Base-by-base conservation (phyloP, 192 early-diverging fungal species). In the Oehlia diaphana region DNA sequence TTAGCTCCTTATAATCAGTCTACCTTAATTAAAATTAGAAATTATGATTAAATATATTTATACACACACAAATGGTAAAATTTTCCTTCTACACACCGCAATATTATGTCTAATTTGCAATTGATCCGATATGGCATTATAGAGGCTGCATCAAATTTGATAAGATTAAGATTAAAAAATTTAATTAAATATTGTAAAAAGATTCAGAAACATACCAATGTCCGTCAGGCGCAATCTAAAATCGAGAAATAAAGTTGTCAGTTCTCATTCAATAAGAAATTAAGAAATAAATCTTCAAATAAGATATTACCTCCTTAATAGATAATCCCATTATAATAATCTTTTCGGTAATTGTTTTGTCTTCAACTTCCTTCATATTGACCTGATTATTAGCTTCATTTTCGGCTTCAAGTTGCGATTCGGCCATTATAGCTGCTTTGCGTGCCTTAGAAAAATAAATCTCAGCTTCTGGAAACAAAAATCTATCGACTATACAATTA, bases 121-220 rank as follows among this genome's bases (percentile, higher is more conserved):
- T 81, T 98, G 97, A 87, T 96, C 92, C 0, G 93, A 90, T 82
- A 98, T 81, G 3, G 97, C 94, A 82, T 95, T 95, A 85, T 96
- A 98, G 58, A 98, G 83, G 81, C 92, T 87, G 47, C 49, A 49
- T 72, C 72, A 82, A 49, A 50, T 4, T 62, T 74, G 72, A 76
- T 19, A 33, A 47, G 31, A 50, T 21, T 61, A 53, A 72, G 33
- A 13, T 37, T 80, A 84, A 74, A 62, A 3, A 82, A 50, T 0
- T 31, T 47, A 19, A 31, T 21, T 6, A 33, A 0, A n/a, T 37
- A 23, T 62, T 26, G 26, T 26, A 26, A 14, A 37, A 23, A 58
- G 2, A 28, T 35, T 63, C 26, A 39, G 7, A 23, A 37, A 14
- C 58, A 9, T 88, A 91, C 92, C 97, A 99, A 83, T 99, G 97